A percentile compares a stretch with the other conserved stretches of the same genome.
phyloP scores from a whole-genome alignment of 176 grass and related monocot species.

The Oryza rufipogon region DNA sequence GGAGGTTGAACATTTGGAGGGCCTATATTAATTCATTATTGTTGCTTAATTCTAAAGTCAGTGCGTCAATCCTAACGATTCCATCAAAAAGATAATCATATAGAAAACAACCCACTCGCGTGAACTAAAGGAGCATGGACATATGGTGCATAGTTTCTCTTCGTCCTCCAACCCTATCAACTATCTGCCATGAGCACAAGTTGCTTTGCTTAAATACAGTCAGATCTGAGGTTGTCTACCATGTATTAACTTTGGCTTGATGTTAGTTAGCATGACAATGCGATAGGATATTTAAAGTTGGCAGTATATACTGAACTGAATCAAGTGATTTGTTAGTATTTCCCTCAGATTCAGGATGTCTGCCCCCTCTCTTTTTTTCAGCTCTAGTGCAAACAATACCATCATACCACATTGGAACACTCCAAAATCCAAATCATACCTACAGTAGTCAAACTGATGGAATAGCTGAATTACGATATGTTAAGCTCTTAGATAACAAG shows the following conservation, averaged over 20 bases:
- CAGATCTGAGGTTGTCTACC: background rate
- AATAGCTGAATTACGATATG: no score
- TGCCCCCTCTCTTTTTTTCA: background rate
- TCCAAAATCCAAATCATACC: background rate
- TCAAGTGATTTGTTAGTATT: background rate
- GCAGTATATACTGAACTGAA: background rate
- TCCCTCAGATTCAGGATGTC: background rate
- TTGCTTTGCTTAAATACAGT: background rate
- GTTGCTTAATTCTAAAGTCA: no score
- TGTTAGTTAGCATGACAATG: background rate
- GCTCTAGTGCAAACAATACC: background rate
- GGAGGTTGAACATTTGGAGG: no score
- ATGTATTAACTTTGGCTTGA: background rate
- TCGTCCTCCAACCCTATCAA: background rate
- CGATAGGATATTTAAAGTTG: background rate
- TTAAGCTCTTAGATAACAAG: no score
- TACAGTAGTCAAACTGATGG: no score
- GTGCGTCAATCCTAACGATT: no score
- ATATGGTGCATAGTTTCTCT: background rate
- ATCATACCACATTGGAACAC: background rate
- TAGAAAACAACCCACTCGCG: no score
- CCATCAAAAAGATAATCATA: no score
- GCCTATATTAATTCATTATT: no score
- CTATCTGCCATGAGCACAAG: background rate
- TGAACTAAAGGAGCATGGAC: background rate